Base-by-base conservation (phyloP, 2,329 filamentous ascomycete species). In the Aspergillus sp. region DNA sequence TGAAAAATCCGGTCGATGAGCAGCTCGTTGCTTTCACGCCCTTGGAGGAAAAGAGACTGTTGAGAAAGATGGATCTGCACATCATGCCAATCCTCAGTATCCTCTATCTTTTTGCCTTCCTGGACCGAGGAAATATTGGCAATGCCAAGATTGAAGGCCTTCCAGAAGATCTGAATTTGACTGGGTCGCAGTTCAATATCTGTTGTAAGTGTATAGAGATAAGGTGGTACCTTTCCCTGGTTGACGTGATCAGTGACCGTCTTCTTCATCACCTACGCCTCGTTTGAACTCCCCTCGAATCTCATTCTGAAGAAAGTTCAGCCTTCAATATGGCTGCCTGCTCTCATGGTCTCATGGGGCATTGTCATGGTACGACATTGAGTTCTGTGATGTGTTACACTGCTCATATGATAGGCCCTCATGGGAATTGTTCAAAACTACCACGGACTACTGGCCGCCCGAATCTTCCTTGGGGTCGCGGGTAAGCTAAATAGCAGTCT, bases 391-490 rank as follows among this genome's bases (percentile, higher is more conserved):
- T 32, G 32, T 40, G 20, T 50, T n/a, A 50, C 40, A 32, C 22
- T 41, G 38, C 7, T 30, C 8, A 2, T 1, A 10, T 41, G 14
- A 16, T 10, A 59, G 59, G 80, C 78, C 0, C 63, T 80, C 41
- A 80, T 78, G 68, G 78, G 78, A 6, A 62, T 80, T 2, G 74
- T 74, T 2, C 69, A 77, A 43, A 74, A 73, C 51, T 74, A 76
- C 47, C 60, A 67, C 3, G 78, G 78, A 0, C 71, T 81, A 32
- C 67, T 80, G 22, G 68, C 68, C 3, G 68, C 75, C 5, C 72
- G 78, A 3, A 71, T 80, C 49, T 79, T 81, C 60, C 71, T 70
- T 40, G 76, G 73, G 36, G 65, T 75, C 6, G 46, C 58, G 4
- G 57, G 58, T 60, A 22, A 10, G 52, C 3, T 19, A 4, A 41